Base-by-base conservation (phyloP, 768 basidiomycete genomes). In the Amanita rimosa region DNA sequence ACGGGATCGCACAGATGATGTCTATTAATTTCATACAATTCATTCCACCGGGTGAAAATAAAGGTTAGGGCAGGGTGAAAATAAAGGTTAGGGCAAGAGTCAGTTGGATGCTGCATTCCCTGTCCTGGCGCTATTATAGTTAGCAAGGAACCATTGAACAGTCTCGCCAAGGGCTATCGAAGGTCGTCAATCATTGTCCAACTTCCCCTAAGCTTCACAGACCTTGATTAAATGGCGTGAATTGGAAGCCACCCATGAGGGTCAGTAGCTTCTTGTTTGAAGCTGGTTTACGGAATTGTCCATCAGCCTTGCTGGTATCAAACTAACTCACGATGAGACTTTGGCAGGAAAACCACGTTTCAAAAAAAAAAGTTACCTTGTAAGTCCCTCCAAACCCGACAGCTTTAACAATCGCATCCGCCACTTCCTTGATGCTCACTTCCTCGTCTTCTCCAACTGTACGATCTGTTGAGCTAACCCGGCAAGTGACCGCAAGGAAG, bases 211-310 rank as follows among this genome's bases (percentile, higher is more conserved):
- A 16, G 2, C 26, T 43, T 21, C 16, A 63, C 71, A 36, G 53
- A 88, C 88, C 88, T 63, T 78, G 53, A 27, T 91, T 78, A 62
- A 98, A 95, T 6, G 93, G 92, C 26, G 93, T 96, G 65, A 97
- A 97, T 64, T 84, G 59, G 70, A 94, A 96, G 3, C 70, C 81
- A 24, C 83, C 83, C 44, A 93, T 80, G 46, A 87, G 68, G n/a
- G 65, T 66, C 43, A 89, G 60, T 5, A 96, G 70, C 64, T 94
- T 95, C 59, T 76, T 80, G 67, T 98, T 98, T 33, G 90, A 91
- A 14, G 94, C 94, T 0, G 94, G 93, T 67, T 97, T 97, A 56
- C 93, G 83, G 76, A 83, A 94, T 64, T 97, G 94, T 1, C 95
- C 93, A 58, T 98, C 95, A 7, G 93, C 80, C 46, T 79, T 78